Evolutionary conservation across 1,284 basidiomycete species (phyloP).

Genomic region (Amylostereum areolatum): DNA sequence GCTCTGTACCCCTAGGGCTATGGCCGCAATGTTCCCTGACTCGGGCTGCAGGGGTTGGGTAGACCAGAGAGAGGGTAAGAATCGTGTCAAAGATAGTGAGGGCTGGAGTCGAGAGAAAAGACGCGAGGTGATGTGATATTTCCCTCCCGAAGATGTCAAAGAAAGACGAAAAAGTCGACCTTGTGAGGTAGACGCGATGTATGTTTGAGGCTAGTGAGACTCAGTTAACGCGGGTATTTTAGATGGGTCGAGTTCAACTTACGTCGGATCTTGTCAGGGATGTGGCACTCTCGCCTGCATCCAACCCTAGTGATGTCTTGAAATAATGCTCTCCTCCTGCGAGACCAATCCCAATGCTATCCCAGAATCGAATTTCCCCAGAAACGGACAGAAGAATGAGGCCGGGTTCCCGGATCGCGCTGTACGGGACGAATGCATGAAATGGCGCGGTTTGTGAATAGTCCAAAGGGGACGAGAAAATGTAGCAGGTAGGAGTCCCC

Average conservation of each 20-base stretch:
- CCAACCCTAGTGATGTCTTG: constrained; percentile 44
- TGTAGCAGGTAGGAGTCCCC: constrained; percentile 74
- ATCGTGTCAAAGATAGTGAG: constrained; percentile 47
- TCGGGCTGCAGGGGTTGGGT: constrained; percentile 26
- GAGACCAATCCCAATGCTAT: constrained; percentile 73
- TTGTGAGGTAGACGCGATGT: constrained; percentile 58
- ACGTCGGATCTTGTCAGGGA: constrained; percentile 61
- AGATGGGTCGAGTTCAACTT: constrained; percentile 18
- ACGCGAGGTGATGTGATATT: constrained; percentile 50
- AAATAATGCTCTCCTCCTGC: constrained; percentile 73
- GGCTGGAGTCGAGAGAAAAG: constrained; percentile 52
- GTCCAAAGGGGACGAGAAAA: constrained; percentile 61
- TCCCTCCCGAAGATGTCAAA: constrained; percentile 62
- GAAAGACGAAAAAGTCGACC: constrained; percentile 62
- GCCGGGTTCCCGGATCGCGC: constrained; percentile 67
- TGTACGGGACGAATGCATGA: constrained; percentile 65
- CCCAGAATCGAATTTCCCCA: constrained; percentile 72
- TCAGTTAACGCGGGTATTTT: neutral
- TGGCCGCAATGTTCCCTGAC: constrained; percentile 52
- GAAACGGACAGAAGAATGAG: constrained; percentile 61
- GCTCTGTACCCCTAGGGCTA: constrained; percentile 42
- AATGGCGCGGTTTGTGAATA: constrained; percentile 48
- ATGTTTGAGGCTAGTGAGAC: constrained; percentile 49
- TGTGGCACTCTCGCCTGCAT: constrained; percentile 55
- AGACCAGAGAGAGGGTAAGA: constrained; percentile 54